A percentile compares a stretch with the other conserved stretches of the same genome.
phyloP scores from a whole-genome alignment of 139 green algal genomes.

The Ettlia oleoabundans region DNA sequence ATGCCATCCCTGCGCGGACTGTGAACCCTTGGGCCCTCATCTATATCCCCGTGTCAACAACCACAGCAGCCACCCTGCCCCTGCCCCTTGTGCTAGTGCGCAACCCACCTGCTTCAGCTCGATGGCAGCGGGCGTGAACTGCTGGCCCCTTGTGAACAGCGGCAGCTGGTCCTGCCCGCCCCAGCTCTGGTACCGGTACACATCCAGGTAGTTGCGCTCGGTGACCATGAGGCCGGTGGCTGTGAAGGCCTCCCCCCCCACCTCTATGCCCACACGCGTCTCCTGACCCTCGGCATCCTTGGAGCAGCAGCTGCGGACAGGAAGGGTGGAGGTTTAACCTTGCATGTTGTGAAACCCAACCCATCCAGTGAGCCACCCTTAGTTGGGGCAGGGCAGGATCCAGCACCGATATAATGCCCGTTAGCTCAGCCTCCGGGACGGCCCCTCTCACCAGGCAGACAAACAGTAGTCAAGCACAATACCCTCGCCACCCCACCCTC shows the following conservation, averaged over 20 bases:
- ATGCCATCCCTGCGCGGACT: too few species aligned
- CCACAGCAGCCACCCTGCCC: background rate
- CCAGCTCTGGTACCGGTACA: slow-evolving; percentile 92
- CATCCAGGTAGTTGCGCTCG: slow-evolving; percentile 95
- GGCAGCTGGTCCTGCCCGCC: slow-evolving; percentile 85
- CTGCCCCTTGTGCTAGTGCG: background rate
- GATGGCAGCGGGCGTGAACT: slow-evolving; percentile 83
- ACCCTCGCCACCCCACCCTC: background rate
- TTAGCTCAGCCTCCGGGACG: background rate
- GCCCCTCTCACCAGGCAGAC: background rate
- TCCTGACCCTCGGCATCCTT: slow-evolving; percentile 88
- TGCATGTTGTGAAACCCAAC: too few species aligned
- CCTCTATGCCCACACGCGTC: slow-evolving; percentile 79
- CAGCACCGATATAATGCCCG: too few species aligned
- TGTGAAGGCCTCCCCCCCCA: slow-evolving; percentile 58
- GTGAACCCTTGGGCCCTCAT: too few species aligned
- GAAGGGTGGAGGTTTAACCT: too few species aligned
- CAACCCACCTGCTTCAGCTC: slow-evolving; percentile 61
- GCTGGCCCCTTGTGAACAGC: slow-evolving; percentile 66
- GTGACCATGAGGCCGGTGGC: slow-evolving; percentile 90
- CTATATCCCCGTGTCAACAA: background rate
- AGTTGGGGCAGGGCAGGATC: too few species aligned
- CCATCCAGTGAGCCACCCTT: too few species aligned
- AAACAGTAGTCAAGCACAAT: background rate
- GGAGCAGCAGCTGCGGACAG: slow-evolving; percentile 71